Evolutionary conservation across 805 yeast genomes (phyloP).

Genomic region (Lipomyces starkeyi): DNA sequence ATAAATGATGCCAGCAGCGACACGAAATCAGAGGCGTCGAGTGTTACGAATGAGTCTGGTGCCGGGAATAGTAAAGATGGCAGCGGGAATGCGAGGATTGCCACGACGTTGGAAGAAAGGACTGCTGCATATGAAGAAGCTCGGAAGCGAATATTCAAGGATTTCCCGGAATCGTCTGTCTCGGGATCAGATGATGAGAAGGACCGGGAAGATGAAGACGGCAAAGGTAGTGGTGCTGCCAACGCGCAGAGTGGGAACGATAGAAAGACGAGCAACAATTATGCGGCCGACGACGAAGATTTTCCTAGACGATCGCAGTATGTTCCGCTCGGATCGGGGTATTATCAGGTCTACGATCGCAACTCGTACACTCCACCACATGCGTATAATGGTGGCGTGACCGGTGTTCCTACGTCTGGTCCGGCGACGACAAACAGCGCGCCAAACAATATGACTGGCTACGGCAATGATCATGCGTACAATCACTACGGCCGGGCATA

Average conservation of each 20-base stretch:
- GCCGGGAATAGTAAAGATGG: slow-evolving; percentile 49
- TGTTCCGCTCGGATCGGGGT: slow-evolving; percentile 28
- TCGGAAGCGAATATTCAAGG: slow-evolving; percentile 50
- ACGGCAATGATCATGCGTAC: not conserved
- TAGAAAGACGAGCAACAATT: not conserved
- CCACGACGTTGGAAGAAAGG: slow-evolving; percentile 48
- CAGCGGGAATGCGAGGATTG: slow-evolving; percentile 45
- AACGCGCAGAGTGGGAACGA: slow-evolving; percentile 1
- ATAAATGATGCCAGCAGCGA: slow-evolving; percentile 27
- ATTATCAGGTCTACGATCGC: slow-evolving; percentile 23
- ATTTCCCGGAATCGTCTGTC: slow-evolving; percentile 32
- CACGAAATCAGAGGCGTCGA: slow-evolving; percentile 17
- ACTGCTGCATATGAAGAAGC: slow-evolving; percentile 51
- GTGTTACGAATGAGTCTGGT: slow-evolving; percentile 22
- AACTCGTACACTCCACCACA: not conserved
- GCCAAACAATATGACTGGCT: slow-evolving; percentile 12
- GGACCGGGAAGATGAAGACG: slow-evolving; percentile 8
- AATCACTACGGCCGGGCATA: not conserved
- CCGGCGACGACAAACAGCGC: slow-evolving; percentile 8
- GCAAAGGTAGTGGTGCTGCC: not conserved
- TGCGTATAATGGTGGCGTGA: not conserved
- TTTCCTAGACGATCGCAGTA: slow-evolving; percentile 35
- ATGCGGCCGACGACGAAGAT: slow-evolving; percentile 24
- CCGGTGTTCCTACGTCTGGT: not conserved
- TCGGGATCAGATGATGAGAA: slow-evolving; percentile 18